Conservation (phyloP, 257 asterid genomes). For the Solanum gandarillasii region DNA sequence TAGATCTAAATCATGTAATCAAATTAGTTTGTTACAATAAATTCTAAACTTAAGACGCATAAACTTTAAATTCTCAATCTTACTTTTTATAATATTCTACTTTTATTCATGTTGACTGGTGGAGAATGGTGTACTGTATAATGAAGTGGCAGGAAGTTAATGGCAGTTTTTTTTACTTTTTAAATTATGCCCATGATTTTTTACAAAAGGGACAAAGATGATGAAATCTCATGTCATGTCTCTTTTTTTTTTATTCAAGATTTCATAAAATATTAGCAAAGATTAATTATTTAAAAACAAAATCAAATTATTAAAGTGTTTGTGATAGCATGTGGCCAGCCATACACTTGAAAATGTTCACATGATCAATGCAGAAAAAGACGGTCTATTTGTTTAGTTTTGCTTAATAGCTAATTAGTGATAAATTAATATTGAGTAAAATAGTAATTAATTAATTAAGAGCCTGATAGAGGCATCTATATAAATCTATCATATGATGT, state of each 20-base stretch:
- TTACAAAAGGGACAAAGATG: background rate
- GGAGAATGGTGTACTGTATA: background rate
- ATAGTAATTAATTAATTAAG: background rate
- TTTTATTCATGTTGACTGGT: background rate
- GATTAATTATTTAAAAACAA: background rate
- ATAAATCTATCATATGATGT: background rate
- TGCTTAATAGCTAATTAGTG: background rate
- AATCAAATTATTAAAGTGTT: background rate
- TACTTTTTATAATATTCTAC: background rate
- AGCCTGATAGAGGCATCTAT: background rate
- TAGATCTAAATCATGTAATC: background rate
- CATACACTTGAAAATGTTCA: conserved; percentile 18
- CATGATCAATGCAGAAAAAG: conserved; percentile 5
- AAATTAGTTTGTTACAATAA: background rate
- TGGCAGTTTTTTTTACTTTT: background rate
- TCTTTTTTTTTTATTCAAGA: background rate
- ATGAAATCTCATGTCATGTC: background rate
- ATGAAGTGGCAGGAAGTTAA: background rate
- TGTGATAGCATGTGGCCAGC: conserved; percentile 31
- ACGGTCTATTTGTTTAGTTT: conserved; percentile 2
- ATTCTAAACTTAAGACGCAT: background rate
- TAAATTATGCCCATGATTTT: background rate
- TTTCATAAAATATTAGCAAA: background rate
- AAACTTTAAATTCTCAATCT: background rate
- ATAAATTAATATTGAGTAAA: background rate